These are phyloP conservation scores for Beauveria bassiana DNA, from an alignment of 2,329 filamentous ascomycete genomes.

Conservation along the genomic window DNA sequence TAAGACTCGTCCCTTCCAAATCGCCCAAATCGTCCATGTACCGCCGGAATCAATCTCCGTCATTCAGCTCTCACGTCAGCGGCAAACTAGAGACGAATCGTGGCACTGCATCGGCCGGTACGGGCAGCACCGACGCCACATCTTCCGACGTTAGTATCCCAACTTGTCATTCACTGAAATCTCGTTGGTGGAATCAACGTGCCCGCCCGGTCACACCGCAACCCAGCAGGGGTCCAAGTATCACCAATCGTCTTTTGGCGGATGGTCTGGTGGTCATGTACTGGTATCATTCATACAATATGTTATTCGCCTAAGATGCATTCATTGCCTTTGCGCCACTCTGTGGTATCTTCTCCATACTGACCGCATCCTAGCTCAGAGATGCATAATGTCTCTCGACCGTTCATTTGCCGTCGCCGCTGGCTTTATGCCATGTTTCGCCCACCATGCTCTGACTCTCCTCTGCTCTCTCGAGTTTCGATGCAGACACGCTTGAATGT, in stretches of 20 bases:
- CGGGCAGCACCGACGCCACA: background rate
- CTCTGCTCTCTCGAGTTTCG: conserved; percentile 72
- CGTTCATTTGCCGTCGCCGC: background rate
- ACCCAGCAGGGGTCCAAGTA: too few species aligned
- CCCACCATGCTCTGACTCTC: conserved; percentile 80
- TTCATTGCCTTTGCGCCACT: background rate
- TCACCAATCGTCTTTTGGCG: too few species aligned
- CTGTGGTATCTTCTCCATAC: background rate
- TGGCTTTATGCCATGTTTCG: conserved; percentile 53
- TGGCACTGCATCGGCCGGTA: background rate
- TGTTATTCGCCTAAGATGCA: too few species aligned
- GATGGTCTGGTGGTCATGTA: too few species aligned
- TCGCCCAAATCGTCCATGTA: background rate
- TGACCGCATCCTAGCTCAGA: background rate
- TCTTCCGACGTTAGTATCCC: background rate
- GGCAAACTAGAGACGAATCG: background rate
- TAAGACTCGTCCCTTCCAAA: background rate
- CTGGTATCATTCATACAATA: too few species aligned
- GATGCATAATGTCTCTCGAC: background rate
- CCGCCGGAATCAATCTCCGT: background rate
- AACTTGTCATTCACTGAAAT: background rate
- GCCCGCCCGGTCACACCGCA: background rate
- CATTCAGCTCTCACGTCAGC: conserved; percentile 1
- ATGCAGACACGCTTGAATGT: conserved; percentile 90
- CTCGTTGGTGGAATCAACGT: background rate